A percentile compares a stretch with the other conserved stretches of the same genome.
Evolutionary conservation across 768 basidiomycete species (phyloP).

Genomic region (Serpula lacrymans): DNA sequence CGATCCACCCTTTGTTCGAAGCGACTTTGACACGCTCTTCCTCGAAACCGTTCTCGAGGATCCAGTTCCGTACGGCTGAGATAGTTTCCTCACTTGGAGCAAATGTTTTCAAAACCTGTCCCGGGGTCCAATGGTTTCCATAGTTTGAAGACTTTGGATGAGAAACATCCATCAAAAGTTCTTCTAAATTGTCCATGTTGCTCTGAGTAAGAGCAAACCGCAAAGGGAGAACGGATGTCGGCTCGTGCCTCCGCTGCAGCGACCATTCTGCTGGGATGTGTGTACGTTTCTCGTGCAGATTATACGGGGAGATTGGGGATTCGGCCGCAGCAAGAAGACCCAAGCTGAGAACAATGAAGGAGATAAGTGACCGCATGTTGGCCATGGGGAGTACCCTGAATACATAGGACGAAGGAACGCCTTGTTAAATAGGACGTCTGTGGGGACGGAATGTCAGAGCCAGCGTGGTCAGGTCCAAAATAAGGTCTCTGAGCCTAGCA

Average conservation of each 20-base stretch:
- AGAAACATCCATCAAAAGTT: constrained; percentile 29
- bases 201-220: constrained; percentile 30
- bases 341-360: constrained; percentile 13
- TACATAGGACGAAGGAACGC: not conserved
- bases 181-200: constrained; percentile 23
- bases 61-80: constrained; percentile 25
- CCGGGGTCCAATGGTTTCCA: constrained; percentile 28
- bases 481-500: no score
- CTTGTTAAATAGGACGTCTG: constrained; percentile 3
- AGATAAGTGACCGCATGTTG: constrained; percentile 14
- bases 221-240: constrained; percentile 23
- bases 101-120: constrained; percentile 24
- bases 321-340: constrained; percentile 15
- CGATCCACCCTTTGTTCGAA: constrained; percentile 21
- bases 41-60: constrained; percentile 21
- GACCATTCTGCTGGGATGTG: constrained; percentile 34
- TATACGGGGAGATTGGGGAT: constrained; percentile 18
- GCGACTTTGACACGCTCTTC: constrained; percentile 17
- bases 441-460: constrained; percentile 7
- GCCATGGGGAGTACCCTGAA: not conserved
- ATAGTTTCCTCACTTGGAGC: constrained; percentile 22
- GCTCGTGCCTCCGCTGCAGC: constrained; percentile 31
- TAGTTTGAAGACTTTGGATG: constrained; percentile 30
- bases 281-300: constrained; percentile 38
- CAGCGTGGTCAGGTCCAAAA: constrained; percentile 10